Percentiles rank a stretch among this genome's conserved stretches.
Conservation (phyloP, 352 stramenopile species). For the Poterioochromonas sp. region DNA sequence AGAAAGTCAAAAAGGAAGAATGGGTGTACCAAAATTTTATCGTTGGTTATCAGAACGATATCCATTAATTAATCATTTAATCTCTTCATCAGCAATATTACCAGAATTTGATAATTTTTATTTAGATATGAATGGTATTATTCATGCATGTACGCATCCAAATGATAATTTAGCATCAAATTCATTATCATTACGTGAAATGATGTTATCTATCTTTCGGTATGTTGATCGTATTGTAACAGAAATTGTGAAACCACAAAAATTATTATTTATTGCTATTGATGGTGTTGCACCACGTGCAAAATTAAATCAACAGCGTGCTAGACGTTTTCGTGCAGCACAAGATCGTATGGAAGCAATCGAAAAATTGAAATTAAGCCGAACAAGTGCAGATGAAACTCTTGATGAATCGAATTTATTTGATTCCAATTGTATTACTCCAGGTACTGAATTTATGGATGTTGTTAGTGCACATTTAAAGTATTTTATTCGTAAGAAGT, state of each 20-base stretch:
- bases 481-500: constrained; percentile 50
- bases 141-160: constrained; percentile 93
- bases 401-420: constrained; percentile 63
- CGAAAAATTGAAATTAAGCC: constrained; percentile 43
- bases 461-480: constrained; percentile 63
- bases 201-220: constrained; percentile 75
- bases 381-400: constrained; percentile 69
- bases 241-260: constrained; percentile 84
- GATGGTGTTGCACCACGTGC: constrained; percentile 94
- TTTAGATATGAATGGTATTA: constrained; percentile 99
- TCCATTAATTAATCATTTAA: constrained; percentile 96
- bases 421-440: constrained; percentile 99
- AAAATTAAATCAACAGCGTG: constrained; percentile 61
- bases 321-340: constrained; percentile 40
- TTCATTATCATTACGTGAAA: constrained; percentile 49
- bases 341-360: constrained; percentile 43
- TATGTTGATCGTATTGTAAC: constrained; percentile 86
- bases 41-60: constrained; percentile 63
- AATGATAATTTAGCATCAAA: constrained; percentile 60
- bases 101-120: constrained; percentile 92
- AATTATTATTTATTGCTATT: constrained; percentile 95
- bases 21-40: constrained; percentile 51
- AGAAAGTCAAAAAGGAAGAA: no score
- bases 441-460: constrained; percentile 96
- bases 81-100: constrained; percentile 89